phyloP scores from a whole-genome alignment of 345 rosid species.

The Clarkia xantiana region DNA sequence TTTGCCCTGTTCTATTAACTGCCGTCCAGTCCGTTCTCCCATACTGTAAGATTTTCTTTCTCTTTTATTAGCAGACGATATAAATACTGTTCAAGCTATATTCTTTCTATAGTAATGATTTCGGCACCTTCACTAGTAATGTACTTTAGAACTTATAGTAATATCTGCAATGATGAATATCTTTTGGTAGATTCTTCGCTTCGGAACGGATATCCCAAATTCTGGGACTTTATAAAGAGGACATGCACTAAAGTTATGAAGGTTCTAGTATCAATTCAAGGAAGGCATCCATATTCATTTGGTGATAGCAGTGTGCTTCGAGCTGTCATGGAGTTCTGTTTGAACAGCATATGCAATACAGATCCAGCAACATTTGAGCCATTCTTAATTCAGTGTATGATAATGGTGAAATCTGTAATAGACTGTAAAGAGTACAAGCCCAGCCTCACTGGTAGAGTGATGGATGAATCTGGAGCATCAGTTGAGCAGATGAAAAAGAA shows the following conservation, averaged over 20 bases:
- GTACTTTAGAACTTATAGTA: background rate
- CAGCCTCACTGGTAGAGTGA: constrained; percentile 70
- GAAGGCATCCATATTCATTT: constrained; percentile 88
- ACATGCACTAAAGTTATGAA: constrained; percentile 88
- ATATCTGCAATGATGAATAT: background rate
- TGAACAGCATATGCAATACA: constrained; percentile 70
- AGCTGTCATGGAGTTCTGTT: constrained; percentile 71
- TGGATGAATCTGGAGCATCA: constrained; percentile 66
- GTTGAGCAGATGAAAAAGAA: constrained; percentile 76
- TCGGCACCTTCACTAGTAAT: background rate
- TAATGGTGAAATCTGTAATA: constrained; percentile 68
- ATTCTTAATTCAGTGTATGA: constrained; percentile 92
- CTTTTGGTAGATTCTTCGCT: constrained; percentile 58
- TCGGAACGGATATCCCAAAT: constrained; percentile 45
- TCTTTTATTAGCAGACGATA: too few species aligned
- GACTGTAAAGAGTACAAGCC: constrained; percentile 96
- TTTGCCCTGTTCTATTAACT: constrained; percentile 63
- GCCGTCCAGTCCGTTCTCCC: constrained; percentile 76
- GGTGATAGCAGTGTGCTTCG: constrained; percentile 84
- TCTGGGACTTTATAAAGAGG: constrained; percentile 69
- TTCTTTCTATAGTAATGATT: background rate
- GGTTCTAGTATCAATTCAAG: constrained; percentile 69
- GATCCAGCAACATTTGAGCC: constrained; percentile 48
- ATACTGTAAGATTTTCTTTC: constrained; percentile 47
- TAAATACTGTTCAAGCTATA: background rate